Percentiles rank a stretch among this genome's conserved stretches.
Evolutionary conservation across 2,329 filamentous ascomycete species (phyloP).

Genomic region (Aspergillus fijiensis): DNA sequence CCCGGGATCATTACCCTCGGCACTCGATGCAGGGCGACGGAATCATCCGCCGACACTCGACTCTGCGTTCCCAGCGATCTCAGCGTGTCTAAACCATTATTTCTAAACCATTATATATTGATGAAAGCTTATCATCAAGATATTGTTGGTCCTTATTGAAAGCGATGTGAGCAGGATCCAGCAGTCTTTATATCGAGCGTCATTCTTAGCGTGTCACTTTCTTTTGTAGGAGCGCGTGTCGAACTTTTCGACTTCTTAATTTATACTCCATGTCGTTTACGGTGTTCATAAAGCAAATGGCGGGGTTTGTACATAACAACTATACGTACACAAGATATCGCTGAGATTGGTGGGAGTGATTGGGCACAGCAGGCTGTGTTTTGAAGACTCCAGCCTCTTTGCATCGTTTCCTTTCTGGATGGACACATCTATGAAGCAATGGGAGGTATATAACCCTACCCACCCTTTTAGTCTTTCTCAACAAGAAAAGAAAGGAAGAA

Average conservation of each 20-base stretch:
- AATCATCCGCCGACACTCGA: constrained; percentile 31
- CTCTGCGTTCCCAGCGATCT: constrained; percentile 26
- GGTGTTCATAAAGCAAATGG: neutral
- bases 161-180: neutral
- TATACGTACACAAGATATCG: neutral
- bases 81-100: constrained; percentile 13
- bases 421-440: neutral
- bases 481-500: no score
- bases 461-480: no score
- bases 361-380: neutral
- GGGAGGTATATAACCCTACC: no score
- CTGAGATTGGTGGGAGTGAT: neutral
- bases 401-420: neutral
- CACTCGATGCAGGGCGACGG: constrained; percentile 19
- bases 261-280: neutral
- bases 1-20: constrained; percentile 23
- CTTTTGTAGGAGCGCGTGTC: neutral
- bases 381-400: neutral
- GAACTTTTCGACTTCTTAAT: neutral
- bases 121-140: no score
- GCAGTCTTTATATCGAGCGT: neutral
- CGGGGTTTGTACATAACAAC: neutral
- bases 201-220: neutral
- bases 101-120: no score
- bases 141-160: neutral